Evolutionary conservation across 495 filamentous ascomycete genomes (phyloP), one percentile per base, ranked within the genome.

Genomic region (Acidiella bohemica): DNA sequence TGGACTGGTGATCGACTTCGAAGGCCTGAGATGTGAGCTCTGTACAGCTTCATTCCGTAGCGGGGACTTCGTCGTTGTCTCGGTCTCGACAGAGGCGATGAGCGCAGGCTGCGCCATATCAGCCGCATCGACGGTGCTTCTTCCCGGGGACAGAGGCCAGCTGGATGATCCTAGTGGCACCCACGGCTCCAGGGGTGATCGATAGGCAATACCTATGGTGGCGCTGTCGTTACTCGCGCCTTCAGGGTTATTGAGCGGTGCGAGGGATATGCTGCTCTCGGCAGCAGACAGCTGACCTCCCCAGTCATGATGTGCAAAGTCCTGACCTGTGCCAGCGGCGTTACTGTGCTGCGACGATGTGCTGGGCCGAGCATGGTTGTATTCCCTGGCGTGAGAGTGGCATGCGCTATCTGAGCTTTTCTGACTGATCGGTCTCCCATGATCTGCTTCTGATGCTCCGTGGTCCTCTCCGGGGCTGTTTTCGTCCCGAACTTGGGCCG

Each of bases 381-480:
- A n/a, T n/a, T n/a, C n/a, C n/a, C n/a, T n/a, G n/a, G n/a, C n/a
- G n/a, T n/a, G n/a, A n/a, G n/a, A n/a, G n/a, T n/a, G n/a, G n/a
- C n/a, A n/a, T n/a, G n/a, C n/a, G n/a, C n/a, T n/a, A n/a, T n/a
- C n/a, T n/a, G n/a, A n/a, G 30, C 38, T 6, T 25, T 25, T 17
- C 42, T 44, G n/a, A 32, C 32, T 9, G 41, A 41, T n/a, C 25
- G 41, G 22, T 50, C 41, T 41, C 46, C 45, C 24, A 50, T 42
- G 46, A n/a, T n/a, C n/a, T n/a, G n/a, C n/a, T n/a, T n/a, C 37
- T 49, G 21, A 38, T 48, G 41, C 32, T 53, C 46, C 32, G 24
- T 33, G 10, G 50, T 53, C 34, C 46, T 46, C 23, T 53, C 50
- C 4, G 46, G 21, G 32, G 50, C 49, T 16, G 35, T 49, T 32